Evolutionary conservation across 257 asterid species (phyloP).

Genomic region (Striga asiatica): DNA sequence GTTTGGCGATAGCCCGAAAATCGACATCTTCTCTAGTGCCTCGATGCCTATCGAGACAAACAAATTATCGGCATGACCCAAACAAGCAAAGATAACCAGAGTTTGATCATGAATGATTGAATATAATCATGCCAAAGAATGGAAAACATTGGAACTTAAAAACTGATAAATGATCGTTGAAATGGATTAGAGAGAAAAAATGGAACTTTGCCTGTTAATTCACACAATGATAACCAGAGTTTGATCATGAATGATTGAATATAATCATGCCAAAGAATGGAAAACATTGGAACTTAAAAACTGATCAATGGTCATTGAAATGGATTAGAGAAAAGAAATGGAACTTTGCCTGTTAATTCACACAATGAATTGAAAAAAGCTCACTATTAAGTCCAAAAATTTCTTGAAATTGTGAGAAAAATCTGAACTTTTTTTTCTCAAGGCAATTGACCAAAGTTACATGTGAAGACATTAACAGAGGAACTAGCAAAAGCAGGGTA

Average conservation of each 20-base stretch:
- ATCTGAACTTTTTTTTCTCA: too few species aligned
- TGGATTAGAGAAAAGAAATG: background rate
- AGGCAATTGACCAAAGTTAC: too few species aligned
- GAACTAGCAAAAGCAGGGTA: background rate
- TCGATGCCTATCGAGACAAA: conserved; percentile 31
- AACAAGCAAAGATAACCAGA: background rate
- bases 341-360: background rate
- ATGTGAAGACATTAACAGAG: background rate
- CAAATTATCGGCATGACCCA: background rate
- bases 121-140: background rate
- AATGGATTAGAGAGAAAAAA: too few species aligned
- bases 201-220: background rate
- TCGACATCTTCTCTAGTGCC: conserved; percentile 48
- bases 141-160: background rate
- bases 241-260: background rate
- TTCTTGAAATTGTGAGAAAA: too few species aligned
- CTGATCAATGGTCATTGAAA: background rate
- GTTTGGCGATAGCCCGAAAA: conserved; percentile 42
- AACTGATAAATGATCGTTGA: too few species aligned
- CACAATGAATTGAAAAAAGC: background rate
- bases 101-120: background rate
- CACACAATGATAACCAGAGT: background rate
- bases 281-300: background rate
- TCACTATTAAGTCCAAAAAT: background rate
- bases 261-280: background rate